Evolutionary conservation across 2,329 filamentous ascomycete genomes (phyloP).

Genomic region (Alternaria consortialis): DNA sequence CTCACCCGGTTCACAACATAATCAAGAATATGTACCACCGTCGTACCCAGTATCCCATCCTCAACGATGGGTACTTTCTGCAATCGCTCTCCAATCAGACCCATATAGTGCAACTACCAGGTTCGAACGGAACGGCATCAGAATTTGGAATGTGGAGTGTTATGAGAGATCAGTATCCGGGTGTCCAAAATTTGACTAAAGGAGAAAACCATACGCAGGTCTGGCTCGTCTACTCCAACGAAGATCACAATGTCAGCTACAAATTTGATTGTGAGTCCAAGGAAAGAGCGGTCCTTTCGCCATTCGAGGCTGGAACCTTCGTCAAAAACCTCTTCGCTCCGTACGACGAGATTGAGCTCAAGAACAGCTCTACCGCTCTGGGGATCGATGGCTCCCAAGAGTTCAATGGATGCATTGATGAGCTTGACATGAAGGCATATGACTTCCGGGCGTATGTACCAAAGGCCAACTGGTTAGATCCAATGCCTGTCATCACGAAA

Average conservation of each 20-base stretch:
- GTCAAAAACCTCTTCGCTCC: slow-evolving; percentile 72
- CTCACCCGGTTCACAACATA: slow-evolving; percentile 68
- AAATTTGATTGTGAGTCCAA: slow-evolving; percentile 50
- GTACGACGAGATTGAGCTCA: slow-evolving; percentile 65
- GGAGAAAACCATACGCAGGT: background rate
- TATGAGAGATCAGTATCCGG: slow-evolving; percentile 59
- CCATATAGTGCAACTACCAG: background rate
- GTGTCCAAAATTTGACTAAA: slow-evolving; percentile 53
- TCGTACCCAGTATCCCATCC: background rate
- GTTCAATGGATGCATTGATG: slow-evolving; percentile 66
- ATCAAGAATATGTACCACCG: slow-evolving; percentile 54
- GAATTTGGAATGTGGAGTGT: slow-evolving; percentile 64
- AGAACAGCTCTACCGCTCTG: slow-evolving; percentile 56
- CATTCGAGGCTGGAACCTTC: slow-evolving; percentile 62
- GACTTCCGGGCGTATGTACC: slow-evolving; percentile 70
- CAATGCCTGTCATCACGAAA: slow-evolving; percentile 67
- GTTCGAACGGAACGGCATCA: background rate
- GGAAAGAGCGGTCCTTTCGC: slow-evolving; percentile 53
- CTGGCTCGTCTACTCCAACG: background rate
- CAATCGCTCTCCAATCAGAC: background rate
- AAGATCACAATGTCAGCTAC: background rate
- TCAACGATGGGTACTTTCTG: background rate
- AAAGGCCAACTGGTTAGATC: slow-evolving; percentile 58
- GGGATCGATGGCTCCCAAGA: slow-evolving; percentile 36
- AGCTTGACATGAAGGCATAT: slow-evolving; percentile 63